Conservation (phyloP, 2,329 filamentous ascomycete species). For the Rutstroemia sp. region DNA sequence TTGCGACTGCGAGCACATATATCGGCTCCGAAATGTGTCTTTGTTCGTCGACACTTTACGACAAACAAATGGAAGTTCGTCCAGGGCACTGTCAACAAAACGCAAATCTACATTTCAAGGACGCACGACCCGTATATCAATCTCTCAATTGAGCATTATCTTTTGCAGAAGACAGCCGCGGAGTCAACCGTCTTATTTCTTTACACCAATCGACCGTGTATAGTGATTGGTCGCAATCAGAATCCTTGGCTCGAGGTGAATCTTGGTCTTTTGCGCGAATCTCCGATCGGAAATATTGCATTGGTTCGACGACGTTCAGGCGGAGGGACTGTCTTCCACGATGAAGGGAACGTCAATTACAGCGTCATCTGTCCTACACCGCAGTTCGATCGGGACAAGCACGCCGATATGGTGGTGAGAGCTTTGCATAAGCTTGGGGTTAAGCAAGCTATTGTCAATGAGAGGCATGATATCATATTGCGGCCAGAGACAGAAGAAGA, state of each 20-base stretch:
- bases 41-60: neutral
- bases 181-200: constrained; percentile 76
- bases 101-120: constrained; percentile 65
- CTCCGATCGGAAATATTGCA: constrained; percentile 5
- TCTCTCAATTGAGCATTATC: constrained; percentile 86
- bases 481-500: constrained; percentile 32
- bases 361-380: constrained; percentile 77
- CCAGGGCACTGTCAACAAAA: constrained; percentile 35
- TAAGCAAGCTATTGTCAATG: constrained; percentile 65
- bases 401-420: constrained; percentile 89
- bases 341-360: constrained; percentile 89
- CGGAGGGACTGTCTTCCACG: constrained; percentile 91
- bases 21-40: neutral
- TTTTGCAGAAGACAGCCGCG: constrained; percentile 66
- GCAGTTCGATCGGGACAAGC: constrained; percentile 73
- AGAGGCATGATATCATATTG: constrained; percentile 87
- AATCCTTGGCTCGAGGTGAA: constrained; percentile 95
- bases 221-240: constrained; percentile 93
- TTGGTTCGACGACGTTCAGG: constrained; percentile 82
- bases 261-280: constrained; percentile 47
- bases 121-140: constrained; percentile 77
- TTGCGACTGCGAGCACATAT: neutral
- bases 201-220: constrained; percentile 79
- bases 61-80: constrained; percentile 9
- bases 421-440: constrained; percentile 59